Percentiles rank a stretch among this genome's conserved stretches.
phyloP scores from a whole-genome alignment of 345 rosid genomes.

The Euphorbia tirucalli region DNA sequence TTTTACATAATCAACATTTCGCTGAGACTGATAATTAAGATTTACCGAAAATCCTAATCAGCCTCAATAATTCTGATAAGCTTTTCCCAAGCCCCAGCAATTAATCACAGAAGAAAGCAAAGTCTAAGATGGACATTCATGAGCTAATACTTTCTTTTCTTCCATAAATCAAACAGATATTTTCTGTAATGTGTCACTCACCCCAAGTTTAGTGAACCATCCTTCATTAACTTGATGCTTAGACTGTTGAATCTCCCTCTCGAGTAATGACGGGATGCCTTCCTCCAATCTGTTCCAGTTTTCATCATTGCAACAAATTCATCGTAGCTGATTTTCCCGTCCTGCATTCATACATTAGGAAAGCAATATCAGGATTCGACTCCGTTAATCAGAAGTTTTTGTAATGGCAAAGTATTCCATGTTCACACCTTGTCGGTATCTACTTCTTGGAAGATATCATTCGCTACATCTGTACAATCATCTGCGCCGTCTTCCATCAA shows the following conservation, averaged over 20 bases:
- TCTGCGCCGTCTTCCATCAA: conserved; percentile 96
- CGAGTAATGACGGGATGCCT: conserved; percentile 99
- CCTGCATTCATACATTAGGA: conserved; percentile 41
- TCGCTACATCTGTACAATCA: conserved; percentile 84
- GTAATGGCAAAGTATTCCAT: conserved; percentile 3
- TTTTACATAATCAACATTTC: conserved; percentile 32
- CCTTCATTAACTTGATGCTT: conserved; percentile 95
- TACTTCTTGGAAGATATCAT: conserved; percentile 99
- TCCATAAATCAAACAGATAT: conserved; percentile 15
- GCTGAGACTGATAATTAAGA: conserved; percentile 20
- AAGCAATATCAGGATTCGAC: conserved; percentile 12
- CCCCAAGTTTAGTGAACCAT: conserved; percentile 90
- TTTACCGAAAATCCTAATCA: not conserved
- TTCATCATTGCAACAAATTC: conserved; percentile 99
- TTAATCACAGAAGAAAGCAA: conserved; percentile 32
- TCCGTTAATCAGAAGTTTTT: not conserved
- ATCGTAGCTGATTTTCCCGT: conserved; percentile 93
- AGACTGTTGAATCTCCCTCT: conserved; percentile 99
- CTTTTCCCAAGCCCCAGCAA: conserved; percentile 24
- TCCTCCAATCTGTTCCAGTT: conserved; percentile 99
- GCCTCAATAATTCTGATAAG: conserved; percentile 18
- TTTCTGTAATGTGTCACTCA: conserved; percentile 36
- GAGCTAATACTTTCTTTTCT: conserved; percentile 24
- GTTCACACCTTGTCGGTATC: conserved; percentile 95
- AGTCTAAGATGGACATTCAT: conserved; percentile 23